These are phyloP conservation scores for Collybiopsis confluens DNA, from an alignment of 768 basidiomycete genomes.

Conservation along the genomic window DNA sequence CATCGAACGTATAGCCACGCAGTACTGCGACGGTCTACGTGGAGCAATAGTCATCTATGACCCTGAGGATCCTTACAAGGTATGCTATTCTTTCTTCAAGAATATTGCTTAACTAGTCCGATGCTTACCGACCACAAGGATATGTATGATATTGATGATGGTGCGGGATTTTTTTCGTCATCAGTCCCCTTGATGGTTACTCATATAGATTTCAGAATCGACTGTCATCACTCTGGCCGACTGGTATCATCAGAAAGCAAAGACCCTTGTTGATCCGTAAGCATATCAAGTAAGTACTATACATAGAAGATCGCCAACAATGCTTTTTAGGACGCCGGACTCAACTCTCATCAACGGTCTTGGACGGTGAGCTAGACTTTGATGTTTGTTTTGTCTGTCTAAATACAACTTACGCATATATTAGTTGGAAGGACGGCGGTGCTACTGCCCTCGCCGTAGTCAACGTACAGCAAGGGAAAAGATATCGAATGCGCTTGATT, in stretches of 20 bases:
- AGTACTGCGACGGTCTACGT: slow-evolving; percentile 9
- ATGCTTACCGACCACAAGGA: no score
- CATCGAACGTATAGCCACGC: no score
- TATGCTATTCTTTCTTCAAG: no score
- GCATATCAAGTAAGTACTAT: no score
- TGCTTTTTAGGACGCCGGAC: neutral
- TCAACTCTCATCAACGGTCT: slow-evolving; percentile 11
- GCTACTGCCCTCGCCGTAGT: slow-evolving; percentile 36
- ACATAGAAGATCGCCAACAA: neutral
- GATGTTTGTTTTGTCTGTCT: slow-evolving; percentile 1
- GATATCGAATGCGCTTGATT: slow-evolving; percentile 54
- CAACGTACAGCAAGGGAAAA: slow-evolving; percentile 30
- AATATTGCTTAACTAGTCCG: no score
- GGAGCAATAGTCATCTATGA: slow-evolving; percentile 14
- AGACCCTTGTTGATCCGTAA: no score
- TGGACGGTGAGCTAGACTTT: neutral
- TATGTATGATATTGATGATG: slow-evolving; percentile 19
- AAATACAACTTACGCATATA: neutral
- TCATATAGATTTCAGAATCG: neutral
- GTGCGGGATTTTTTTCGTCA: slow-evolving; percentile 3
- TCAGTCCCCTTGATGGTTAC: neutral
- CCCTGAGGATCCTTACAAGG: slow-evolving; percentile 15
- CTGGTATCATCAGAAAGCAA: neutral
- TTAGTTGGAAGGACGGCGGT: no score
- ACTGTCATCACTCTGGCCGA: slow-evolving; percentile 8